phyloP scores from a whole-genome alignment of 306 rosid genomes.

The Inga leiocalycina region DNA sequence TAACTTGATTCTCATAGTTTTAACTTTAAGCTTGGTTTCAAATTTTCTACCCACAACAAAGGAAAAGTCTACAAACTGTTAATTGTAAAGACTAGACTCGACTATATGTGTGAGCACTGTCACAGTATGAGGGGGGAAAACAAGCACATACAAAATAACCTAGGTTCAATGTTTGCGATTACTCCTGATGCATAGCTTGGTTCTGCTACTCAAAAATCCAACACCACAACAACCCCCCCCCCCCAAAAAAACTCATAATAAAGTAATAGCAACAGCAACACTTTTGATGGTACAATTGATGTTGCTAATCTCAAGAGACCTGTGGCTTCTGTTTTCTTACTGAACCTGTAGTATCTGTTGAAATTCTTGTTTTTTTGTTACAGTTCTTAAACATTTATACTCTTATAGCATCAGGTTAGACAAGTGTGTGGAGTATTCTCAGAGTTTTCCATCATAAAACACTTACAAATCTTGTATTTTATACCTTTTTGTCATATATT shows the following conservation, averaged over 20 bases:
- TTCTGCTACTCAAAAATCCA: background rate
- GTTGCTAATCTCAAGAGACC: slow-evolving; percentile 2
- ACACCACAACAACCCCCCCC: background rate
- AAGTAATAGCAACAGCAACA: background rate
- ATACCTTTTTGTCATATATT: slow-evolving; percentile 7
- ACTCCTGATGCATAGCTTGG: background rate
- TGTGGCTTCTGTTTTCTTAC: background rate
- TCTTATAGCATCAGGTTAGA: background rate
- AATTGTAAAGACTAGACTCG: too few species aligned
- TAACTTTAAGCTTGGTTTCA: background rate
- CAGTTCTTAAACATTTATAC: background rate
- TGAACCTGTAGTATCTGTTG: background rate
- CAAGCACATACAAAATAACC: background rate
- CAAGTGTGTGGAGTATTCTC: background rate
- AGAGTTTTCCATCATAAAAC: slow-evolving; percentile 20
- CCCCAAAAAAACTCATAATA: too few species aligned
- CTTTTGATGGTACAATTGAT: background rate
- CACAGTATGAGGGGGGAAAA: background rate
- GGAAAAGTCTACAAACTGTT: too few species aligned
- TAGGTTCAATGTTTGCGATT: background rate
- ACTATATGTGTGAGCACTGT: background rate
- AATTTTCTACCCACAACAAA: background rate
- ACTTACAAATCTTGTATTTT: background rate
- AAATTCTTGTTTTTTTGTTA: background rate
- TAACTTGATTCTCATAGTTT: slow-evolving; percentile 33